phyloP scores from a whole-genome alignment of 1,139 yeast genomes.

The Kodamaea ohmeri region DNA sequence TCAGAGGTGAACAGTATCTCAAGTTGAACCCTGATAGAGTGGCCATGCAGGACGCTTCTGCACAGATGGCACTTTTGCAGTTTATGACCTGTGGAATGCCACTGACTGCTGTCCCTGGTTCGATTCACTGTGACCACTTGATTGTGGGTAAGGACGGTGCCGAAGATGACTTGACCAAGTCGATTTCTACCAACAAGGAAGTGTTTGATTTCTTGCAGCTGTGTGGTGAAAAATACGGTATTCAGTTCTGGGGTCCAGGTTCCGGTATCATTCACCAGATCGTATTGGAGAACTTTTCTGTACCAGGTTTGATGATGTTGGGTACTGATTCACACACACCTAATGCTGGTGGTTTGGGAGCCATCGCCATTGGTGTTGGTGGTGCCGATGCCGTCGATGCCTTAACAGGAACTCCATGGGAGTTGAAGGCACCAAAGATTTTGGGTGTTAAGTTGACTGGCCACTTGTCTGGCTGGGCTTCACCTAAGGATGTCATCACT shows the following conservation, averaged over 20 bases:
- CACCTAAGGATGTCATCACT: slow-evolving; percentile 95
- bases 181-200: slow-evolving; percentile 84
- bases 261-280: slow-evolving; percentile 98
- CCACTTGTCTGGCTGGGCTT: slow-evolving; percentile 80
- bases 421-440: slow-evolving; percentile 91
- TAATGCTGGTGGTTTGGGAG: slow-evolving; percentile 97
- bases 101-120: slow-evolving; percentile 85
- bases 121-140: slow-evolving; percentile 96
- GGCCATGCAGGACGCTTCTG: slow-evolving; percentile 99
- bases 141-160: slow-evolving; percentile 96
- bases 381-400: slow-evolving; percentile 99
- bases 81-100: slow-evolving; percentile 95
- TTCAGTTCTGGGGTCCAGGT: slow-evolving; percentile 99
- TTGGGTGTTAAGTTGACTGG: slow-evolving; percentile 93
- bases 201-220: slow-evolving; percentile 90
- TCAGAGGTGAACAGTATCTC: slow-evolving; percentile 82
- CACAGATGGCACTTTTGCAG: slow-evolving; percentile 95
- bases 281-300: slow-evolving; percentile 90
- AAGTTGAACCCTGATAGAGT: slow-evolving; percentile 96
- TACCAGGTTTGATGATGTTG: slow-evolving; percentile 93
- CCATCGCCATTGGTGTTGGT: slow-evolving; percentile 96
- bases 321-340: slow-evolving; percentile 99
- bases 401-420: slow-evolving; percentile 98
- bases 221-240: slow-evolving; percentile 90
- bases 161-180: slow-evolving; percentile 64